Evolutionary conservation across 495 filamentous ascomycete species (phyloP), one percentile per base, ranked within the genome.

Genomic region (Sporormia fimetaria): DNA sequence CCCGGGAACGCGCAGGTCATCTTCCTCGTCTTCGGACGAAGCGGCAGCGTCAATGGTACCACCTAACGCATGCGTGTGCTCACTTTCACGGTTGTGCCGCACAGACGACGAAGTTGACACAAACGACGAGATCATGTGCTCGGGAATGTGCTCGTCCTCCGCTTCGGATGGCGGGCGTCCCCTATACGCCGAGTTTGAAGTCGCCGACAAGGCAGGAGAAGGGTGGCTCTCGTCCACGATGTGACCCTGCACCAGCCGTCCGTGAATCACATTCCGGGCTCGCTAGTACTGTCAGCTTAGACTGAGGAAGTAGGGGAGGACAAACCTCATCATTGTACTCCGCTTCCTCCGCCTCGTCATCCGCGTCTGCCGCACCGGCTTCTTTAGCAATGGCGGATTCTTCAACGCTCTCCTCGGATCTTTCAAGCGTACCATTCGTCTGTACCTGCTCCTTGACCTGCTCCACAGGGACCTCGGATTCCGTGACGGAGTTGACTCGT

Each of bases 181-280:
- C 57, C 58, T 44, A 12, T 61, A 69, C 6, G 63, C 62, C n/a
- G 71, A 64, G 15, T 60, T 65, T 14, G 69, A 74, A 40, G 71
- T 63, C 3, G 75, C 73, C 6, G 87, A 92, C 5, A 74, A 67
- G 16, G 72, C 63, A 10, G 81, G 76, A 6, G 81, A 85, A n/a
- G 78, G 80, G 54, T 85, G 85, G 57, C 94, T 80, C 61, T 98
- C 90, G 36, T 93, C 80, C 10, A 98, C 92, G 53, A 98, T 81
- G 55, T 96, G 90, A 12, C 90, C 90, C 47, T 95, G 87, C n/a
- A 95, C 73, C 23, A 98, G 67, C 22, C 90, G 76, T 22, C 85
- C 92, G 27, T 87, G 88, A 29, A 86, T 87, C 26, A 98, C 87
- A 59, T 96, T 85, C 27, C 76, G 73, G 18, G 85, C 88, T 30